Base-by-base conservation (phyloP, 345 rosid species). In the Salix arbutifolia region DNA sequence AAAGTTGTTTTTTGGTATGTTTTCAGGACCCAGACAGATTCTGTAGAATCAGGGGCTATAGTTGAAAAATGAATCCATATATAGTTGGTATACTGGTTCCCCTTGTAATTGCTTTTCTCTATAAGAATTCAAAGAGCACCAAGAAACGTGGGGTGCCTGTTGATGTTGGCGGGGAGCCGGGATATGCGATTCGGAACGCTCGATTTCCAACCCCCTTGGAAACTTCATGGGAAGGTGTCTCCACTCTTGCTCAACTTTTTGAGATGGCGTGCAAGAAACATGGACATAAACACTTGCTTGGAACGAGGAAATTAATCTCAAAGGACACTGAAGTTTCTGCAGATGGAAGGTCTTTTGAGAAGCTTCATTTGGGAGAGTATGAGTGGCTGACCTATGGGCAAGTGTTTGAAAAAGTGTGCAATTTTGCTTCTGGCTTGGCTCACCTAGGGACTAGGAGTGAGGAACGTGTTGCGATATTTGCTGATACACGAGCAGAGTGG, bases 401-500 rank as follows among this genome's bases (percentile, higher is more conserved):
- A 50, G 90, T 88, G 13, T 91, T 94, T 61, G 89, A 91, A 72
- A 80, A 79, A 52, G 98, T 87, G 0, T 88, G 89, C 76, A 79
- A 79, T 78, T 94, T 94, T 74, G 94, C 96, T 79, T 94, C 98
- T 82, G 98, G 99, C 31, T 81, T 94, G 79, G 88, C 88, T 77
- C 86, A 80, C 11, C 87, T 94, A 68, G 97, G 98, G 48, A 98
- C 91, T 38, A 75, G 44, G 65, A 88, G 83, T 19, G 92, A 79
- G 31, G 98, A 96, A 79, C 93, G 96, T 31, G 97, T 91, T 0
- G 99, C 99, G 14, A 96, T 96, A 72, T 94, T 91, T 73, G 97
- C 99, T 28, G 99, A 94, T 79, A 96, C 98, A 33, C 76, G 98
- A 83, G 90, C 89, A 81, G 99, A 96, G 77, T 96, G 99, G 99